These are phyloP conservation scores for Zanthoxylum bungeanum DNA, from an alignment of 345 rosid genomes.

Conservation along the genomic window DNA sequence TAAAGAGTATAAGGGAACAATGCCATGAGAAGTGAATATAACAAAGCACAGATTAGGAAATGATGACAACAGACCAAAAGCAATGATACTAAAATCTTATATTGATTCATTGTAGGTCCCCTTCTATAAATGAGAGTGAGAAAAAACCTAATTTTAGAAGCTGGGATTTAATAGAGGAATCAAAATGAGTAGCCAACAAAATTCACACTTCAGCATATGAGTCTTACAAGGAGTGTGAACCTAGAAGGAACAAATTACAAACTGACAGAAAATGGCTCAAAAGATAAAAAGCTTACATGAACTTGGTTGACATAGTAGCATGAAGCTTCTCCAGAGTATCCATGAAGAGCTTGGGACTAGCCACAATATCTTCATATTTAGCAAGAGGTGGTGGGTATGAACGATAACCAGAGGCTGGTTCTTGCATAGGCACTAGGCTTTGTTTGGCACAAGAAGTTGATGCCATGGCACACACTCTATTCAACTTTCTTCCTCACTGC, in stretches of 20 bases:
- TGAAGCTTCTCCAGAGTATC: slow-evolving; percentile 75
- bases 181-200: neutral
- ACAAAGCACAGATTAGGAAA: neutral
- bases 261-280: neutral
- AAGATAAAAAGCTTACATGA: slow-evolving; percentile 54
- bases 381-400: slow-evolving; percentile 62
- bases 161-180: neutral
- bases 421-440: slow-evolving; percentile 47
- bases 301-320: slow-evolving; percentile 77
- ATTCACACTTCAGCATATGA: neutral
- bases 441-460: slow-evolving; percentile 78
- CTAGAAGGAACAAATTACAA: slow-evolving; percentile 4
- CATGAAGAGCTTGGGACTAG: slow-evolving; percentile 60
- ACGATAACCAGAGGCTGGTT: slow-evolving; percentile 29
- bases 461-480: slow-evolving; percentile 48
- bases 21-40: neutral
- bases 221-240: neutral
- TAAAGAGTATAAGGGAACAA: neutral
- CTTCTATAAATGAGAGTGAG: neutral
- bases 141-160: neutral
- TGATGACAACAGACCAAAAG: neutral
- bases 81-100: neutral
- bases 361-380: slow-evolving; percentile 64
- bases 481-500: slow-evolving; percentile 6
- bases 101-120: neutral